Conservation (phyloP, 2,329 filamentous ascomycete genomes). For the Penicillium capsulatum region DNA sequence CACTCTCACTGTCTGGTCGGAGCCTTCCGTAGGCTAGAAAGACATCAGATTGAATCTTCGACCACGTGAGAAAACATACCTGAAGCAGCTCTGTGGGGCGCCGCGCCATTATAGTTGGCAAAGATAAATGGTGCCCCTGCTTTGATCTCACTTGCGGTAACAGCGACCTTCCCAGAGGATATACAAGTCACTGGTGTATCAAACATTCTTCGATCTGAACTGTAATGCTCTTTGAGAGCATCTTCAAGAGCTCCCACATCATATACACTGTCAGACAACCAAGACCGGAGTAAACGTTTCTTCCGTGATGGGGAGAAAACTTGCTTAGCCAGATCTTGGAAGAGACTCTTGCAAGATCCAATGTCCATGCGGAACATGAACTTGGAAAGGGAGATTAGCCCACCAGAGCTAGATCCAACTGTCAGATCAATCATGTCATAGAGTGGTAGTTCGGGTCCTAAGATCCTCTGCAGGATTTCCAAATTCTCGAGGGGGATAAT, state of each 20-base stretch:
- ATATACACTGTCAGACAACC: neutral
- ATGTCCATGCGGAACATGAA: neutral
- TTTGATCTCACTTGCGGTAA: neutral
- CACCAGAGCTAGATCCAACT: neutral
- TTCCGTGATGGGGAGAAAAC: neutral
- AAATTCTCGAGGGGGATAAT: conserved; percentile 14
- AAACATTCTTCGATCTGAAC: neutral
- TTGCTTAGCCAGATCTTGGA: neutral
- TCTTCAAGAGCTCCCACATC: neutral
- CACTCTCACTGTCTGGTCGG: neutral
- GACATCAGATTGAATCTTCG: neutral
- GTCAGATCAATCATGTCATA: neutral
- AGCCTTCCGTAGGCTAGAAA: neutral
- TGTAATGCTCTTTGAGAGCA: neutral
- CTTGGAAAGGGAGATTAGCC: neutral
- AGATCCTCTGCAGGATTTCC: conserved; percentile 5
- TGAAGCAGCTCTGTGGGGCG: neutral
- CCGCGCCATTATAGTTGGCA: neutral
- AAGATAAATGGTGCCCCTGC: neutral
- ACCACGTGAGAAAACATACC: neutral
- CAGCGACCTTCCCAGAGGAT: neutral
- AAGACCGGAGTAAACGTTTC: neutral
- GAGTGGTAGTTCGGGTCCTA: neutral
- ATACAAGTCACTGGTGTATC: neutral
- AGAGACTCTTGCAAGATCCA: neutral